Evolutionary conservation across 441 rosid genomes (phyloP), one percentile per base, ranked within the genome.

Genomic region (Adansonia grandidieri): DNA sequence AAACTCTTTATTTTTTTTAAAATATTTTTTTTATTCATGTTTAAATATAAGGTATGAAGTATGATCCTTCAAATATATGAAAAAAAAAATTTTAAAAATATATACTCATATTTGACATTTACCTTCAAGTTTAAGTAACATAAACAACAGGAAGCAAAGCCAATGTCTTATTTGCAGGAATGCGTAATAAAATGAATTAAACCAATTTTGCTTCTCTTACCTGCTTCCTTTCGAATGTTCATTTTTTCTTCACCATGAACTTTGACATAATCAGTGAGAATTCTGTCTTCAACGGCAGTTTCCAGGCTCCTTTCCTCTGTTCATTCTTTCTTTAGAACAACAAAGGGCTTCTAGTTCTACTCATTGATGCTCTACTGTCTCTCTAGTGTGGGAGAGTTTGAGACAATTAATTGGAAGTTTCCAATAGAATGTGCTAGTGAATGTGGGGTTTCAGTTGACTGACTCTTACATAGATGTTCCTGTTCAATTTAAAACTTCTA

Each of bases 241-340:
- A 77, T 58, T 72, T 63, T 78, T 19, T 79, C 79, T 67, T 69
- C 79, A 8, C 82, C 79, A 66, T 76, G 77, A 53, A 71, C 20
- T 32, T 45, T 80, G 61, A 80, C 28, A 57, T 76, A 64, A 71
- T 80, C 83, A 7, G 5, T 53, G 32, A 80, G 80, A 58, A 76
- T 76, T 60, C 53, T 57, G 63, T 80, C 82, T 56, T 80, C 79
- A 8, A 28, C 9, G 13, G 77, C 19, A 0, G 79, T 28, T 28
- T 80, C 82, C 82, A 80, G 32, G 82, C 77, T 65, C 82, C 82
- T 74, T 60, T 28, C 32, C 32, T 28, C 32, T 74, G 32, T 74
- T 79, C 62, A 79, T 50, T 37, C 78, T 78, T 44, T 66, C 78
- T 28, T 74, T 74, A 2, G 78, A 19, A 14, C 82, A 74, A 47